A percentile compares a stretch with the other conserved stretches of the same genome.
These are phyloP conservation scores for Syncephalastrum monosporum DNA, from an alignment of 371 early-diverging fungal genomes.

Conservation along the genomic window DNA sequence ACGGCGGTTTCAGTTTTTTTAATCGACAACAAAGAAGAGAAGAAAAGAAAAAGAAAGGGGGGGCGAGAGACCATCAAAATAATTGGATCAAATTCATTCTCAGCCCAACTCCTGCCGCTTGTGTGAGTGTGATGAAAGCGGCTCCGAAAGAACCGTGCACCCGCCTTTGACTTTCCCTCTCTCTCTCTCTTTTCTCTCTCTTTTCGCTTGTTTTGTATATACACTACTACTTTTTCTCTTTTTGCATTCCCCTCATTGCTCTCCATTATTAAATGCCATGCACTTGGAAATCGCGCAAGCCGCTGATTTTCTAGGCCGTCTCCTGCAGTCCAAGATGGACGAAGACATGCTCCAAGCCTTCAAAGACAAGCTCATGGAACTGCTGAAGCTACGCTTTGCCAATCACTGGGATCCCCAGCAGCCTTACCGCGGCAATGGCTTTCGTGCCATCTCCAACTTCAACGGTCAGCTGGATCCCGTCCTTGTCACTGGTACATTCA, in stretches of 20 bases:
- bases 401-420: conserved; percentile 76
- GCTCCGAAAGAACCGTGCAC: background rate
- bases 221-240: conserved; percentile 7
- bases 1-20: conserved; percentile 22
- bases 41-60: background rate
- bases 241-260: conserved; percentile 4
- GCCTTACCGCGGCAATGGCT: conserved; percentile 72
- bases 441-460: conserved; percentile 73
- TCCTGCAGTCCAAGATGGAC: conserved; percentile 48
- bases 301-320: conserved; percentile 57
- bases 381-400: conserved; percentile 44
- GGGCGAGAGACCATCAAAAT: background rate
- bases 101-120: background rate
- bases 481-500: conserved; percentile 36
- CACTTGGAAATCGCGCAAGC: conserved; percentile 65
- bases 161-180: background rate
- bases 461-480: conserved; percentile 68
- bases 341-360: conserved; percentile 35
- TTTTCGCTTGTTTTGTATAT: conserved; percentile 8
- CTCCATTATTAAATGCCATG: conserved; percentile 32
- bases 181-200: conserved; percentile 2
- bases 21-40: conserved; percentile 3
- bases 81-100: background rate
- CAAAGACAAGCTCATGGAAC: conserved; percentile 40
- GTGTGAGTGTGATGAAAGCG: background rate